These are phyloP conservation scores for Ichthyophthirius multifiliis DNA, from an alignment of 169 alveolate genomes.

Conservation along the genomic window DNA sequence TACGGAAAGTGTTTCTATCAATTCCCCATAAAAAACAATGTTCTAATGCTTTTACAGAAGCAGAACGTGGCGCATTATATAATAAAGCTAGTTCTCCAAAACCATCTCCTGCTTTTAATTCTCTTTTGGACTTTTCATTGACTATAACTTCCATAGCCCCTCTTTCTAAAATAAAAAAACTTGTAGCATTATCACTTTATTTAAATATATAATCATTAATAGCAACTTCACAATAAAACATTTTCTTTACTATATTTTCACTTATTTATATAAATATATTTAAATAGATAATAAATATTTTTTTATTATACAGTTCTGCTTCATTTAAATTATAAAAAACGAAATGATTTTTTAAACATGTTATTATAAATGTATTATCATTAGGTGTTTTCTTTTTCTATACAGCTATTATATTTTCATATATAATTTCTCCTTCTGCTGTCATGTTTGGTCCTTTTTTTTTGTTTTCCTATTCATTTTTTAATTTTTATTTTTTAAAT, in stretches of 20 bases:
- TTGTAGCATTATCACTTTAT: background rate
- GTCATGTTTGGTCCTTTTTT: background rate
- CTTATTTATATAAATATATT: background rate
- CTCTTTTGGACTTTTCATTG: slow-evolving; percentile 24
- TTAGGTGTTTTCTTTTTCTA: slow-evolving; percentile 19
- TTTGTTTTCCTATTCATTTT: background rate
- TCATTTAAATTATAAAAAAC: slow-evolving; percentile 30
- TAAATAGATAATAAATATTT: background rate
- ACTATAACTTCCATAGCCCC: slow-evolving; percentile 27
- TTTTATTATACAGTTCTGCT: background rate
- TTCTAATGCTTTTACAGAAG: slow-evolving; percentile 16
- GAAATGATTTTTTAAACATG: slow-evolving; percentile 34
- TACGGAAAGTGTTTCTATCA: slow-evolving; percentile 26
- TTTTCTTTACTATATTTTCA: background rate
- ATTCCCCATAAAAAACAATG: slow-evolving; percentile 31
- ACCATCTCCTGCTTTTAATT: slow-evolving; percentile 29
- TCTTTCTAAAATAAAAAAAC: slow-evolving; percentile 3
- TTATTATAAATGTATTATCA: slow-evolving; percentile 22
- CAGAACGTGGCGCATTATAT: slow-evolving; percentile 40
- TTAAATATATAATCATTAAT: background rate
- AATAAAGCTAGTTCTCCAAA: slow-evolving; percentile 51
- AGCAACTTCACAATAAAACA: background rate
- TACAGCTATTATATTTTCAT: background rate
- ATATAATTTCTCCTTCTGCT: slow-evolving; percentile 14
- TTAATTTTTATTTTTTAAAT: background rate